A percentile compares a stretch with the other conserved stretches of the same genome.
phyloP scores from a whole-genome alignment of 164 flowering plant species.

The Tetracentron sinense region DNA sequence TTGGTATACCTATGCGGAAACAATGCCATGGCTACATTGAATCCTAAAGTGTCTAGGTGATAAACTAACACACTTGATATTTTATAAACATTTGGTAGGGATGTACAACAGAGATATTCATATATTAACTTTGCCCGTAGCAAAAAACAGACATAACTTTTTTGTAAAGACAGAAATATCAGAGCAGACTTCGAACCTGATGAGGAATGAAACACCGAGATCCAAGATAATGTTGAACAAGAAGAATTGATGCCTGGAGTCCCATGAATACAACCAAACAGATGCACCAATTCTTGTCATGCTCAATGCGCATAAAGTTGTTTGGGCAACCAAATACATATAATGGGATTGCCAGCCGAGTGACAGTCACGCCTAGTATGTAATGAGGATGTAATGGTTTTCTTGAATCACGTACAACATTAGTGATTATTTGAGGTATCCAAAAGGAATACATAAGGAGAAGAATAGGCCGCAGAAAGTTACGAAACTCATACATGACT shows the following conservation, averaged over 20 bases:
- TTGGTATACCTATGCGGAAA: no score
- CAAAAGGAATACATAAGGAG: slow-evolving; percentile 89
- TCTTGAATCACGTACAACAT: slow-evolving; percentile 83
- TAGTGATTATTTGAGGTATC: slow-evolving; percentile 91
- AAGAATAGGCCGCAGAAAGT: slow-evolving; percentile 66
- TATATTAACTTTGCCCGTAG: background rate
- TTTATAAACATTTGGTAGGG: no score
- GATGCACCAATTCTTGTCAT: slow-evolving; percentile 78
- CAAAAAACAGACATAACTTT: background rate
- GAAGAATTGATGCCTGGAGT: slow-evolving; percentile 78
- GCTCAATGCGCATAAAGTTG: slow-evolving; percentile 93
- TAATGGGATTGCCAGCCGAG: slow-evolving; percentile 87
- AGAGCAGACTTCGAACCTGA: slow-evolving; percentile 53
- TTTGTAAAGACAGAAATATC: background rate
- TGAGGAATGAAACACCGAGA: slow-evolving; percentile 96
- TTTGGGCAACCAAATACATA: slow-evolving; percentile 92
- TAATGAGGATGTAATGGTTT: slow-evolving; percentile 95
- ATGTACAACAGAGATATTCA: no score
- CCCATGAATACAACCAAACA: slow-evolving; percentile 63
- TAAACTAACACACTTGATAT: no score
- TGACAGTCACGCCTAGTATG: slow-evolving; percentile 79
- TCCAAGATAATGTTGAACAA: slow-evolving; percentile 93
- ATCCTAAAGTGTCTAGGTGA: no score
- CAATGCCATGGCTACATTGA: no score
- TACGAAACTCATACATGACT: slow-evolving; percentile 90